Evolutionary conservation across 2,329 filamentous ascomycete genomes (phyloP).

Genomic region (Phialophora macrospora): DNA sequence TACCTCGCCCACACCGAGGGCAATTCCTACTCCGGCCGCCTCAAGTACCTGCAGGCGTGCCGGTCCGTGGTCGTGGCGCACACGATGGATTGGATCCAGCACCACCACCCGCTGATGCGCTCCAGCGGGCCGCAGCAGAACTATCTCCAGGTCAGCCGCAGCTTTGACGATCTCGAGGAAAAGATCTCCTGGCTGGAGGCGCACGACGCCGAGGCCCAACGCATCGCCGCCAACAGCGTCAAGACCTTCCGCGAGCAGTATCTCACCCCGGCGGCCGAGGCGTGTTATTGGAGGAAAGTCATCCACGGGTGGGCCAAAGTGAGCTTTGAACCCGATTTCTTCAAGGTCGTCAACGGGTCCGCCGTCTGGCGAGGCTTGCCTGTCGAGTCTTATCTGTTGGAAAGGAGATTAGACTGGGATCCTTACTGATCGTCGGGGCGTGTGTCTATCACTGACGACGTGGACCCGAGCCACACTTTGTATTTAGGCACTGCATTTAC

Average conservation of each 20-base stretch:
- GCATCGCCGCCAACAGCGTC: constrained; percentile 57
- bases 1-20: constrained; percentile 61
- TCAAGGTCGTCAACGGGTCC: constrained; percentile 42
- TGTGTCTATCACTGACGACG: not conserved
- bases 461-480: too few species aligned
- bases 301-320: constrained; percentile 48
- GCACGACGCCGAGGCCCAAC: constrained; percentile 52
- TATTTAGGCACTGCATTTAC: not conserved
- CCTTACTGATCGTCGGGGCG: constrained; percentile 28
- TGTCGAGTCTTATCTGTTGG: constrained; percentile 51
- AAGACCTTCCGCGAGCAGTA: constrained; percentile 58
- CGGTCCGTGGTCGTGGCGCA: constrained; percentile 57
- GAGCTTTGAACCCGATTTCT: constrained; percentile 50
- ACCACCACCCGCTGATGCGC: constrained; percentile 54
- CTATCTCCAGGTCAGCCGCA: constrained; percentile 54
- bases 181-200: constrained; percentile 52
- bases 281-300: constrained; percentile 61
- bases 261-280: constrained; percentile 60
- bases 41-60: constrained; percentile 61
- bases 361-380: constrained; percentile 44
- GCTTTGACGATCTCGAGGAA: constrained; percentile 62
- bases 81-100: constrained; percentile 55
- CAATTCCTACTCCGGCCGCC: constrained; percentile 58
- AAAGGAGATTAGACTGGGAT: constrained; percentile 36
- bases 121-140: constrained; percentile 55